Base-by-base conservation (phyloP, 371 early-diverging fungal genomes). In the Mortierella sp. region DNA sequence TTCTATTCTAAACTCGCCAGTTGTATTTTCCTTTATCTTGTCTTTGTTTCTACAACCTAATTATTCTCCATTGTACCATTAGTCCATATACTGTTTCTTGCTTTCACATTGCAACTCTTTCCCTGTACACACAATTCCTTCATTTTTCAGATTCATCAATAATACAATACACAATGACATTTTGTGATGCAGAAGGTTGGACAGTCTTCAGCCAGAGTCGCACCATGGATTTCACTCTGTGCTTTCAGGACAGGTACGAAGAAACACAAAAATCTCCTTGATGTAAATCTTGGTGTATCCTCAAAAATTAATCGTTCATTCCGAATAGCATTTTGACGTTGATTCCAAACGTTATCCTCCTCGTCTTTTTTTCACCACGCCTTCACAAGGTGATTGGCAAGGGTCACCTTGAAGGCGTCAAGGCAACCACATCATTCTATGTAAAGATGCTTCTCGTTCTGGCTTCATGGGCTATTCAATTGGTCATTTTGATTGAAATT, bases 161-260 rank as follows among this genome's bases (percentile, higher is more conserved):
- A 19, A 8, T 41, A 59, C 50, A 16, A 21, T 3, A 21, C 58
- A 41, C 38, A 43, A 59, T 68, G 58, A n/a, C 71, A 24, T 79
- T 79, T 57, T 79, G 80, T 40, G 80, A 70, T 65, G 43, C 55
- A 11, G 80, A 79, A 33, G 80, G 80, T 2, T 79, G 74, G 74
- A 40, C 48, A 21, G 60, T 67, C 52, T 70, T 74, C 48, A 79
- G 80, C 64, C n/a, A 59, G 19, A 58, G 61, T 15, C 74, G 80
- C 21, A 60, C 58, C 9, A 79, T 79, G 80, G 94, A 94, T 78
- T 90, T 94, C 48, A 89, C 91, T 6, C 87, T 89, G 45, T 94
- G 94, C 69, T 94, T 91, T 71, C 92, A 94, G 73, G 87, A 92
- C 76, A 86, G 86, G 92, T 91, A 86, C 53, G 43, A 33, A n/a